These are phyloP conservation scores for Hordeum marinum DNA, from an alignment of 176 grass and related monocot genomes.

Conservation along the genomic window DNA sequence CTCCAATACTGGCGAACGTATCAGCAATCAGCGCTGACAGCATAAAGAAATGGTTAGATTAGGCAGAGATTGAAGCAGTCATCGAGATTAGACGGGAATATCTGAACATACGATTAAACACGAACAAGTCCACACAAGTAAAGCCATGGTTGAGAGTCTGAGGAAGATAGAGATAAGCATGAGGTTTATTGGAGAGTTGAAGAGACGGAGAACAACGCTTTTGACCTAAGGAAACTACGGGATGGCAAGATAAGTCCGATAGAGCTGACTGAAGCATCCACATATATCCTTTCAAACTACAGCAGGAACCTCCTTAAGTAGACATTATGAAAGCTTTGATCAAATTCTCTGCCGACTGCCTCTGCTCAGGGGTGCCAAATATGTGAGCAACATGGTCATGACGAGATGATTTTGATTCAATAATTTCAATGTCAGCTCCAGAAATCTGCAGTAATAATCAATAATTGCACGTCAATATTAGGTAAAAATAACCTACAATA, in stretches of 20 bases:
- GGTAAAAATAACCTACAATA: neutral
- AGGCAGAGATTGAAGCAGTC: conserved; percentile 14
- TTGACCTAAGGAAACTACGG: conserved; percentile 20
- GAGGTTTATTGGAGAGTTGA: conserved; percentile 29
- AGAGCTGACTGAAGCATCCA: conserved; percentile 20
- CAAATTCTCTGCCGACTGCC: conserved; percentile 84
- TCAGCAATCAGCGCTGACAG: neutral
- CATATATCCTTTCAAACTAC: conserved; percentile 6
- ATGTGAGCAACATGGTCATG: conserved; percentile 83
- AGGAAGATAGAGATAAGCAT: conserved; percentile 38
- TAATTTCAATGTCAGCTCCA: conserved; percentile 81
- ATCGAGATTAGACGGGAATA: conserved; percentile 17
- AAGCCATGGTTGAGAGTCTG: conserved; percentile 18
- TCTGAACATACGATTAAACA: conserved; percentile 19
- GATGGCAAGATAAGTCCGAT: conserved; percentile 15
- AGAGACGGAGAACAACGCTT: neutral
- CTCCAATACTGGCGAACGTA: neutral
- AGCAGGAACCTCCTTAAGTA: conserved; percentile 48
- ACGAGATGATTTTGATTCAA: conserved; percentile 76
- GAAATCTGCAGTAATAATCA: conserved; percentile 74
- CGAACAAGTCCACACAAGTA: conserved; percentile 25
- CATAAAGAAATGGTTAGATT: neutral
- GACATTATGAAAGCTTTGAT: conserved; percentile 95
- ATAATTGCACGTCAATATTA: neutral
- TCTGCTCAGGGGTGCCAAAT: conserved; percentile 74